Percentiles rank a stretch among this genome's conserved stretches.
Evolutionary conservation across 2,329 filamentous ascomycete genomes (phyloP).

Genomic region (Geosmithia morbida): DNA sequence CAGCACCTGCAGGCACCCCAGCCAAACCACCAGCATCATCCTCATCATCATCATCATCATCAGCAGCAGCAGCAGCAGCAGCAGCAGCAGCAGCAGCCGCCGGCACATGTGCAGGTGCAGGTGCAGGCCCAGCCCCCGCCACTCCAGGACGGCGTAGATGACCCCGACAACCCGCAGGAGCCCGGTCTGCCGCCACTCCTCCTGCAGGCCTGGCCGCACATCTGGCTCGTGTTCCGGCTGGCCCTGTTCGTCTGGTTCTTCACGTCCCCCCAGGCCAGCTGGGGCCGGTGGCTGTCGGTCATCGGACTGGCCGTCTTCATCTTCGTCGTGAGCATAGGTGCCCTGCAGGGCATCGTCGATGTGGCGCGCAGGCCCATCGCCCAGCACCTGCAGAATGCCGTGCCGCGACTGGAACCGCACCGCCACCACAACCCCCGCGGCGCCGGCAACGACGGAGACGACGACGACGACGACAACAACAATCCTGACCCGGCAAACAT

Average conservation of each 20-base stretch:
- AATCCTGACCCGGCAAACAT: conserved; percentile 31
- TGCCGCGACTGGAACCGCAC: conserved; percentile 30
- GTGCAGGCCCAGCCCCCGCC: conserved; percentile 7
- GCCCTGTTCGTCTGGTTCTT: conserved; percentile 51
- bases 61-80: conserved; percentile 2
- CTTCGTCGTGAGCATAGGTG: conserved; percentile 44
- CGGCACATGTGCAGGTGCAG: conserved; percentile 5
- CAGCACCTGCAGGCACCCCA: conserved; percentile 5
- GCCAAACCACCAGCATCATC: background rate
- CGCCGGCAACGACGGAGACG: conserved; percentile 5
- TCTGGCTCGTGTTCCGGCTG: conserved; percentile 46
- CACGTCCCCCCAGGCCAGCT: conserved; percentile 40
- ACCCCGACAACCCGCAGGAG: conserved; percentile 8
- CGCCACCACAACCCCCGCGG: background rate
- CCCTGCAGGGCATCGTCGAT: conserved; percentile 40
- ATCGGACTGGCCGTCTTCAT: conserved; percentile 36
- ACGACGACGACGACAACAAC: conserved; percentile 10
- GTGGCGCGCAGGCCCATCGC: conserved; percentile 41
- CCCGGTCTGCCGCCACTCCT: conserved; percentile 16
- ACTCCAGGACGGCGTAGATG: background rate
- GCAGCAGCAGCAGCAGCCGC: conserved; percentile 7
- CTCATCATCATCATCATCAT: background rate
- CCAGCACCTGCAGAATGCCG: conserved; percentile 42
- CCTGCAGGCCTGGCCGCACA: conserved; percentile 36
- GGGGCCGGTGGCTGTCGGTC: conserved; percentile 43